Evolutionary conservation across 2,329 filamentous ascomycete genomes (phyloP).

Genomic region (Aspergillus pseudoterreus): DNA sequence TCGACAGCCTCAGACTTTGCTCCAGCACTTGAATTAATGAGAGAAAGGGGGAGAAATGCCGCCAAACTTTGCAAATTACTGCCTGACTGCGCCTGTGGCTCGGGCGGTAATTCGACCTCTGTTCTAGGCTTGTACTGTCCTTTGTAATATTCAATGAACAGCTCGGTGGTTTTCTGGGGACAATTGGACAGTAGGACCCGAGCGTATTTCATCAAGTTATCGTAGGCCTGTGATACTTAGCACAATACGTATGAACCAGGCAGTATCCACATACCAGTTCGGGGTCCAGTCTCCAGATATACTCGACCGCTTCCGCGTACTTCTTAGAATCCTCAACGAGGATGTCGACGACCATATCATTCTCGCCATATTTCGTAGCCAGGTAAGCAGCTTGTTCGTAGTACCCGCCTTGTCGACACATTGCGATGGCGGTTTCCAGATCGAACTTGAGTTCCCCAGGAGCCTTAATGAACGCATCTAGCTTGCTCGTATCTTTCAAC

Average conservation of each 20-base stretch:
- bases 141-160: slow-evolving; percentile 95
- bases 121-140: slow-evolving; percentile 70
- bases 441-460: slow-evolving; percentile 89
- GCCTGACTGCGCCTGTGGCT: slow-evolving; percentile 51
- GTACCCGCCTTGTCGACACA: slow-evolving; percentile 97
- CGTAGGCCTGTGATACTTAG: slow-evolving; percentile 64
- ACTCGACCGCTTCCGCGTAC: slow-evolving; percentile 82
- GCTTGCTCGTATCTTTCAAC: slow-evolving; percentile 91
- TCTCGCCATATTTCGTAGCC: slow-evolving; percentile 89
- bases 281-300: slow-evolving; percentile 83
- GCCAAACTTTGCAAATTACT: slow-evolving; percentile 83
- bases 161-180: slow-evolving; percentile 71
- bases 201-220: slow-evolving; percentile 91
- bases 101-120: slow-evolving; percentile 55
- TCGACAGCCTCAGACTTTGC: slow-evolving; percentile 31
- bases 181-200: slow-evolving; percentile 86
- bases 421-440: slow-evolving; percentile 90
- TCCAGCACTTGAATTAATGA: slow-evolving; percentile 65
- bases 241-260: not conserved
- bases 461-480: slow-evolving; percentile 95
- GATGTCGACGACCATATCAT: slow-evolving; percentile 91
- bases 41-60: slow-evolving; percentile 77
- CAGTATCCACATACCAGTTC: slow-evolving; percentile 57
- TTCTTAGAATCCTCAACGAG: slow-evolving; percentile 92
- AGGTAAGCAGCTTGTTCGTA: slow-evolving; percentile 95